Evolutionary conservation across 2,329 filamentous ascomycete species (phyloP).

Genomic region (Colletotrichum orchidophilum): DNA sequence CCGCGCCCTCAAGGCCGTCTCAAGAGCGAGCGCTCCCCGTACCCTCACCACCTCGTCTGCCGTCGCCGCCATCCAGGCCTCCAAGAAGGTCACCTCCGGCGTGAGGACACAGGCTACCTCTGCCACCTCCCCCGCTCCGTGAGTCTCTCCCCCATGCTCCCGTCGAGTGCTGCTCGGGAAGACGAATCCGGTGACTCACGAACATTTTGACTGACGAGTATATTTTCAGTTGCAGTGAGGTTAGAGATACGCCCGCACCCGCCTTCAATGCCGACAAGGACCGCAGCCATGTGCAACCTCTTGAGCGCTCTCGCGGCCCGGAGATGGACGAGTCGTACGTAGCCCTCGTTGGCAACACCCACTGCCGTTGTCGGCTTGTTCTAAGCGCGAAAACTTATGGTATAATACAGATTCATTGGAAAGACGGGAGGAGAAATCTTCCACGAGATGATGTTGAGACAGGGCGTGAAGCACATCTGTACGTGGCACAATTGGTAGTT

Average conservation of each 20-base stretch:
- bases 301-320: conserved; percentile 66
- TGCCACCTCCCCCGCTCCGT: conserved; percentile 61
- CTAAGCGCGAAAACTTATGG: conserved; percentile 12
- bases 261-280: conserved; percentile 63
- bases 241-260: conserved; percentile 70
- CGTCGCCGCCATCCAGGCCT: conserved; percentile 45
- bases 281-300: conserved; percentile 73
- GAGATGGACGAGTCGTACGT: conserved; percentile 86
- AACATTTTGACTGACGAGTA: conserved; percentile 36
- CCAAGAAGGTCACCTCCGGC: conserved; percentile 51
- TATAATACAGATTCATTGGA: conserved; percentile 77
- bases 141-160: conserved; percentile 45
- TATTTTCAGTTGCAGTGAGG: conserved; percentile 51
- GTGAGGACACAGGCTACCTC: conserved; percentile 61
- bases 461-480: conserved; percentile 94
- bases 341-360: conserved; percentile 21
- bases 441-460: conserved; percentile 98
- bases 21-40: conserved; percentile 47
- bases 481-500: conserved; percentile 52
- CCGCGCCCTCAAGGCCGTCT: conserved; percentile 56
- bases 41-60: conserved; percentile 52
- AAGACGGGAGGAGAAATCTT: conserved; percentile 97
- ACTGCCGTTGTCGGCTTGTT: conserved; percentile 27
- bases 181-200: conserved; percentile 9
- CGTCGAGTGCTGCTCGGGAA: neutral